Evolutionary conservation across 306 rosid species (phyloP).

Genomic region (Canavalia gladiata): DNA sequence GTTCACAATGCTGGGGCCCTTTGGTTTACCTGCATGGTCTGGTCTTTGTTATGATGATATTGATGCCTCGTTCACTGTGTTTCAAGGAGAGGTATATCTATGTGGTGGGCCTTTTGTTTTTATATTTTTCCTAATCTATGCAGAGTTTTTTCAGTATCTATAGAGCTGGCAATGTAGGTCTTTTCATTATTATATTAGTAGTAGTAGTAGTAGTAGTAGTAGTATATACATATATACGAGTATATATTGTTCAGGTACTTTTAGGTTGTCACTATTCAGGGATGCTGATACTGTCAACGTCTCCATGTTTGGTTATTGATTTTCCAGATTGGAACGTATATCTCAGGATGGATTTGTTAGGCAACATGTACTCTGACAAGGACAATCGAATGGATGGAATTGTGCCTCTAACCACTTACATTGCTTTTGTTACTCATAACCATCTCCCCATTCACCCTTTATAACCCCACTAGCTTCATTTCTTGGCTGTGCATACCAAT

Average conservation of each 20-base stretch:
- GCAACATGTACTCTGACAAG: slow-evolving; percentile 15
- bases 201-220: not conserved
- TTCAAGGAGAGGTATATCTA: not conserved
- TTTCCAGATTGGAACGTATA: slow-evolving; percentile 46
- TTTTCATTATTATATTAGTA: not conserved
- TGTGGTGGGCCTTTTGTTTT: slow-evolving; percentile 44
- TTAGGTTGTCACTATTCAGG: slow-evolving; percentile 37
- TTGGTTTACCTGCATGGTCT: slow-evolving; percentile 20
- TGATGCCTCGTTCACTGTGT: slow-evolving; percentile 40
- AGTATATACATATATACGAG: not conserved
- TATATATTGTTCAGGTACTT: not conserved
- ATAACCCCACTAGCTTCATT: not conserved
- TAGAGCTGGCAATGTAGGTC: slow-evolving; percentile 14
- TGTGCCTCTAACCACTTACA: not conserved
- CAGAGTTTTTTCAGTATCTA: slow-evolving; percentile 27
- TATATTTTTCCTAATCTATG: not conserved
- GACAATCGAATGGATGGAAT: slow-evolving; percentile 32
- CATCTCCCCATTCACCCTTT: not conserved
- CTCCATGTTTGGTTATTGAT: slow-evolving; percentile 45
- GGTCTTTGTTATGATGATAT: slow-evolving; percentile 26
- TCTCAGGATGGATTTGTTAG: slow-evolving; percentile 5
- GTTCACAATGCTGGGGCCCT: slow-evolving; percentile 43
- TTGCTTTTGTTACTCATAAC: not conserved
- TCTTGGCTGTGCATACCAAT: not conserved
- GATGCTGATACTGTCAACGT: slow-evolving; percentile 41